A percentile compares a stretch with the other conserved stretches of the same genome.
Conservation (phyloP, 768 basidiomycete species). For the Erythrobasidium yunnanense region DNA sequence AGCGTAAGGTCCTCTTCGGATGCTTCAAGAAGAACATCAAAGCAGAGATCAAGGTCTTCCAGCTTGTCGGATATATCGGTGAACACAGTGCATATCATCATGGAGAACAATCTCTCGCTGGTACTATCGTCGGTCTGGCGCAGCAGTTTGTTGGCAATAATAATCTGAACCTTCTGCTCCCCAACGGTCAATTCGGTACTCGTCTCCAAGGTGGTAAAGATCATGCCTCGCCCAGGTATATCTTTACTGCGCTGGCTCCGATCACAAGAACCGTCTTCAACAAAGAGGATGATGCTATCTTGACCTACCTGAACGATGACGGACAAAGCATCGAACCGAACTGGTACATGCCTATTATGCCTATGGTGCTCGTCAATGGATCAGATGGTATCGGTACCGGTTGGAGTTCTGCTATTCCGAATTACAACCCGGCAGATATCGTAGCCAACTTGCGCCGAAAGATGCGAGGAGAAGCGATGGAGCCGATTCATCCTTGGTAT, state of each 20-base stretch:
- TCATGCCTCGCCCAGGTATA: conserved; percentile 91
- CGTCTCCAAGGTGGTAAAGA: conserved; percentile 80
- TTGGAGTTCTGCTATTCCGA: conserved; percentile 88
- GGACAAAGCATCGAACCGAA: conserved; percentile 79
- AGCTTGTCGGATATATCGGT: conserved; percentile 87
- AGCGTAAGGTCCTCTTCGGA: conserved; percentile 90
- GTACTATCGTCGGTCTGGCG: conserved; percentile 85
- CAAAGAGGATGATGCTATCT: conserved; percentile 70
- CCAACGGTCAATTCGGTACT: conserved; percentile 91
- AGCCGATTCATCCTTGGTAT: conserved; percentile 93
- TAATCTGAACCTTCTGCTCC: conserved; percentile 76
- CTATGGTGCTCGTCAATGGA: conserved; percentile 81
- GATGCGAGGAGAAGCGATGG: conserved; percentile 72
- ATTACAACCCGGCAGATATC: conserved; percentile 83
- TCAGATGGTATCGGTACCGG: conserved; percentile 97
- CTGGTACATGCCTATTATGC: conserved; percentile 82
- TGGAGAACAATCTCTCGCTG: conserved; percentile 73
- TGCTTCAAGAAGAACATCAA: conserved; percentile 91
- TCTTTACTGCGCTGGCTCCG: conserved; percentile 67
- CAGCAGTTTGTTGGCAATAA: conserved; percentile 92
- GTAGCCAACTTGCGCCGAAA: conserved; percentile 73
- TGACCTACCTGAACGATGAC: conserved; percentile 75
- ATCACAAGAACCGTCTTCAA: conserved; percentile 70
- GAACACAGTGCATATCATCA: conserved; percentile 95
- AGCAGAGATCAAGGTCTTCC: conserved; percentile 86